Evolutionary conservation across 2,329 filamentous ascomycete genomes (phyloP).

Genomic region (Sporothrix schenckii): DNA sequence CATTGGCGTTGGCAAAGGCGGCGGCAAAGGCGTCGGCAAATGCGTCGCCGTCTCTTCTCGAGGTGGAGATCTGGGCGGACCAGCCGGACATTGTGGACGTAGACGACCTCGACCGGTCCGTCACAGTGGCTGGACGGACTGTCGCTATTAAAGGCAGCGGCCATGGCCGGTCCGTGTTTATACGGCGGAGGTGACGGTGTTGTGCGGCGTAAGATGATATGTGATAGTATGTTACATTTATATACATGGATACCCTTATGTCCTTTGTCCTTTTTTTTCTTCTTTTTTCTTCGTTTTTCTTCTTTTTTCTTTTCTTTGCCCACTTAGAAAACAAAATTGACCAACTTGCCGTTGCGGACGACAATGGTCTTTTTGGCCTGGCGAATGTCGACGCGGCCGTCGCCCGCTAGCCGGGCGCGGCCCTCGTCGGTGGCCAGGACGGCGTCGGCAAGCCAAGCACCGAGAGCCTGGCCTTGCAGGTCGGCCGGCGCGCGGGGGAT

Average conservation of each 20-base stretch:
- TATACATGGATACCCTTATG: conserved; percentile 16
- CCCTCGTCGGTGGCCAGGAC: conserved; percentile 66
- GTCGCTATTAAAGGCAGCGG: conserved; percentile 54
- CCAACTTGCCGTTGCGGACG: conserved; percentile 65
- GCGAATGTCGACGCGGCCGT: conserved; percentile 50
- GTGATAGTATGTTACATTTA: background rate
- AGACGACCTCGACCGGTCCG: conserved; percentile 31
- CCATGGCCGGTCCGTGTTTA: conserved; percentile 52
- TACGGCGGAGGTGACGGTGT: conserved; percentile 33
- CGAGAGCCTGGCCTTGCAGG: conserved; percentile 52
- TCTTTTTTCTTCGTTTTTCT: too few species aligned
- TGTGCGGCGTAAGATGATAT: background rate
- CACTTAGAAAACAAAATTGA: conserved; percentile 69
- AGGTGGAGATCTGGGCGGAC: conserved; percentile 73
- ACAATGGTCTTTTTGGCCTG: conserved; percentile 67
- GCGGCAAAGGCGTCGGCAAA: too few species aligned
- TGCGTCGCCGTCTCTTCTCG: conserved; percentile 39
- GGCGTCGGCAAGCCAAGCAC: conserved; percentile 63
- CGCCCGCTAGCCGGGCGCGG: conserved; percentile 55
- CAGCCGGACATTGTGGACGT: conserved; percentile 53
- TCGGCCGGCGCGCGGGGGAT: conserved; percentile 57
- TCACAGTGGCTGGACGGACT: conserved; percentile 37
- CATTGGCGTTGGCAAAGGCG: conserved; percentile 46
- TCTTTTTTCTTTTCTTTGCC: too few species aligned
- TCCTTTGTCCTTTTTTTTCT: too few species aligned